phyloP scores from a whole-genome alignment of 2,329 filamentous ascomycete species.

The Arthrinium phaeospermum region DNA sequence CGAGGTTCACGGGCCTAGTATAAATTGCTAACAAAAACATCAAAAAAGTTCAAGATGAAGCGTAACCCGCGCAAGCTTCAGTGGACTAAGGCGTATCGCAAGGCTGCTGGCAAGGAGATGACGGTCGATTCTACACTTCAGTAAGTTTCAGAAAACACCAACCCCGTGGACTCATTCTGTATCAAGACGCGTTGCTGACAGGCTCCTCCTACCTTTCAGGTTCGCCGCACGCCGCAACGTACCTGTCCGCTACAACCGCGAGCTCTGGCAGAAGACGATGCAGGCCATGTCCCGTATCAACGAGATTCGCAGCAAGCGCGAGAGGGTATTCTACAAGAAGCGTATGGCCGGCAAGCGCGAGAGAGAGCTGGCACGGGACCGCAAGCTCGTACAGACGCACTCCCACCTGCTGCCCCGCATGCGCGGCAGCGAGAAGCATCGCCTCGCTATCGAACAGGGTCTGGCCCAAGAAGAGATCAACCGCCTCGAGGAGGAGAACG shows the following conservation, averaged over 20 bases:
- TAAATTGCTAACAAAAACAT: constrained; percentile 18
- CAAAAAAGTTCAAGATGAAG: constrained; percentile 69
- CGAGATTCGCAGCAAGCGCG: constrained; percentile 82
- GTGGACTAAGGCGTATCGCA: constrained; percentile 95
- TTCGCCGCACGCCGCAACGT: constrained; percentile 85
- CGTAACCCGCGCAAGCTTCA: constrained; percentile 95
- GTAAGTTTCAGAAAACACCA: constrained; percentile 53
- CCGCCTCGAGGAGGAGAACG: constrained; percentile 39
- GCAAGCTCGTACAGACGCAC: constrained; percentile 89
- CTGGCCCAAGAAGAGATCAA: constrained; percentile 42
- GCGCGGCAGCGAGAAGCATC: constrained; percentile 66
- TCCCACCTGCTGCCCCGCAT: constrained; percentile 86
- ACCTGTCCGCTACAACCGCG: constrained; percentile 93
- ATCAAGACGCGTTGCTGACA: not conserved
- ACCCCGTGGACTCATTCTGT: not conserved
- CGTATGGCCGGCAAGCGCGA: constrained; percentile 91
- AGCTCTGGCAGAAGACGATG: constrained; percentile 85
- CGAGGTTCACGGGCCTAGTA: no score
- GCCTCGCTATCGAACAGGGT: constrained; percentile 51
- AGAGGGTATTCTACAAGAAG: constrained; percentile 92
- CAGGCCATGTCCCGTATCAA: constrained; percentile 89
- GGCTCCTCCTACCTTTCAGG: not conserved
- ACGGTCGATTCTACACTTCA: constrained; percentile 92
- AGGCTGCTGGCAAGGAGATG: constrained; percentile 74
- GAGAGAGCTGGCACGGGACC: constrained; percentile 77